These are phyloP conservation scores for Kwoniella shandongensis DNA, from an alignment of 768 basidiomycete species.

Conservation along the genomic window DNA sequence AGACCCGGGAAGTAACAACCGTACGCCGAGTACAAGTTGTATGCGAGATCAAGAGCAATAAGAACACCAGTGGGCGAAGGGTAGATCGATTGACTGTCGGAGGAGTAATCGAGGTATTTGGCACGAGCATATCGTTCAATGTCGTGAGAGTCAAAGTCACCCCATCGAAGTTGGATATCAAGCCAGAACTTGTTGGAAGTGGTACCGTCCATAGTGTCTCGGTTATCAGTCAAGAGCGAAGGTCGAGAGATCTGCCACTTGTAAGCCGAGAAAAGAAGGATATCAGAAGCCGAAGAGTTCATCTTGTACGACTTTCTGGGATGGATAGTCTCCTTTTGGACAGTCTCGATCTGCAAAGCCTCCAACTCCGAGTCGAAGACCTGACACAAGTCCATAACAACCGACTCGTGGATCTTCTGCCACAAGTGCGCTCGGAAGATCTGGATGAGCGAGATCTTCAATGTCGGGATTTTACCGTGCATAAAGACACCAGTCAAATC, in stretches of 20 bases:
- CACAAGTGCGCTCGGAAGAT: conserved; percentile 99
- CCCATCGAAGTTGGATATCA: conserved; percentile 62
- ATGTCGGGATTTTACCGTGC: conserved; percentile 82
- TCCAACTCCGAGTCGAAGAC: conserved; percentile 99
- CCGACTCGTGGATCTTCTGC: conserved; percentile 79
- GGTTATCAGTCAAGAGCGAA: conserved; percentile 89
- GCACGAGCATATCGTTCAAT: conserved; percentile 98
- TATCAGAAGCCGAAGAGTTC: conserved; percentile 99
- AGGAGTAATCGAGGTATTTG: conserved; percentile 91
- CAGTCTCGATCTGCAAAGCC: conserved; percentile 96
- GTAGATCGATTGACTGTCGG: conserved; percentile 96
- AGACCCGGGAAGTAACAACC: conserved; percentile 99
- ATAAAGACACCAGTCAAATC: conserved; percentile 73
- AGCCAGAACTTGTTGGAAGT: conserved; percentile 99
- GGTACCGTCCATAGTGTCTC: conserved; percentile 95
- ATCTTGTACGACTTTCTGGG: conserved; percentile 99
- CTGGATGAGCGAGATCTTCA: conserved; percentile 96
- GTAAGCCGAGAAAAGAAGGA: conserved; percentile 85
- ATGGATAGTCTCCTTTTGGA: conserved; percentile 99
- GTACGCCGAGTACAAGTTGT: conserved; percentile 97
- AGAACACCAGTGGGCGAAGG: conserved; percentile 98
- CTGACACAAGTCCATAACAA: conserved; percentile 64
- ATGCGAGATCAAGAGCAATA: conserved; percentile 97
- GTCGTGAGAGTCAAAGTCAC: conserved; percentile 98
- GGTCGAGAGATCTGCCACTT: conserved; percentile 98